Base-by-base conservation (phyloP, 2,329 filamentous ascomycete genomes). In the Pyricularia grisea region DNA sequence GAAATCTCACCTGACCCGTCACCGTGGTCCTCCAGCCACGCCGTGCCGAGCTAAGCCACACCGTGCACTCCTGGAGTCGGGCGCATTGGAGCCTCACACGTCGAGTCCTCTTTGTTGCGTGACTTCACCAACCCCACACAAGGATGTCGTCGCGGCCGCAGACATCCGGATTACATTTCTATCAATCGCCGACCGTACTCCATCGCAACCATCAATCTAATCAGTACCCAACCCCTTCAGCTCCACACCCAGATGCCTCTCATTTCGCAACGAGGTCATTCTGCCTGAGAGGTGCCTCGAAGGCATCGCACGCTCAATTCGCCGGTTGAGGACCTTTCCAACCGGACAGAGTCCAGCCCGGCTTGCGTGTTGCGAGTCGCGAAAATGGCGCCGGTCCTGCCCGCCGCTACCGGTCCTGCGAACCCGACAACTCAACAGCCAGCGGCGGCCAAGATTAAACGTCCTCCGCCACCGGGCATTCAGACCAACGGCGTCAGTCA, bases 401-500 rank as follows among this genome's bases (percentile, higher is more conserved):
- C 67, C 67, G 31, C 31, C 25, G 81, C 84, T 70, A 80, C 81
- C 69, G 72, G 78, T 67, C 80, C 80, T 73, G 80, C 81, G 70
- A 74, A 65, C 30, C 27, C 76, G 25, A 78, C 79, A 75, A 80
- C 78, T 73, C 75, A 36, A 28, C 25, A 55, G 55, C 58, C 65
- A 36, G 65, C 65, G 65, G 65, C 79, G 73, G 77, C 77, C 73
- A 93, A 92, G 79, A 84, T 87, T 72, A 93, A 92, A 80, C 88
- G 90, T 50, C 88, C 88, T 71, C 81, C 86, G 68, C 88, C 88
- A 55, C 84, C 89, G 65, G 85, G 87, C 64, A 86, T 90, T 69
- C 89, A 90, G 76, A 85, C 87, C 70, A 91, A 91, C 78, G 88
- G 88, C 42, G 79, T 81, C 70, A 81, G 81, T 72, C 79, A 86